These are phyloP conservation scores for Chloris gayana DNA, from an alignment of 176 grass and related monocot species.

Conservation along the genomic window DNA sequence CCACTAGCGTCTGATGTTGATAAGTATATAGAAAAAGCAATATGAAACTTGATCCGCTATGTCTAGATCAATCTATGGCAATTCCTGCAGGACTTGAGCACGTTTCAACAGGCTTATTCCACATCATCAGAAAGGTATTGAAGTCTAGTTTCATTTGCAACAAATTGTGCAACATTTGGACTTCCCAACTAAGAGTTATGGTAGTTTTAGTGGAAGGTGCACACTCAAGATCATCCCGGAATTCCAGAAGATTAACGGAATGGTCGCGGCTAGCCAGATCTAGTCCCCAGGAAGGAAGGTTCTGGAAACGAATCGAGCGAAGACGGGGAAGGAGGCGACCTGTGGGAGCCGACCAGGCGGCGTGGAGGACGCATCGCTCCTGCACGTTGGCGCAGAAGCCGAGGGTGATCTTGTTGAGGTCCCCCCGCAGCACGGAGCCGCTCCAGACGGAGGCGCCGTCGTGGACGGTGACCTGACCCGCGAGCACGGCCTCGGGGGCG, in stretches of 20 bases:
- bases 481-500: constrained; percentile 83
- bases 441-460: constrained; percentile 94
- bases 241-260: background rate
- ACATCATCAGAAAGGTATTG: no score
- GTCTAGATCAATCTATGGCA: no score
- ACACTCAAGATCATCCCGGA: background rate
- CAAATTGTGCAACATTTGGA: no score
- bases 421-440: constrained; percentile 86
- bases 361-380: constrained; percentile 94
- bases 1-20: no score
- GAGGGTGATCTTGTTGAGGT: constrained; percentile 96
- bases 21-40: no score
- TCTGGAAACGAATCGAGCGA: background rate
- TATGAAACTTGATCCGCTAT: no score
- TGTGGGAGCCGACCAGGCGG: constrained; percentile 81
- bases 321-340: constrained; percentile 25
- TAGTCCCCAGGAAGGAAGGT: constrained; percentile 2
- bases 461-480: constrained; percentile 85
- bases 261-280: constrained; percentile 28
- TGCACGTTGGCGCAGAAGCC: constrained; percentile 95
- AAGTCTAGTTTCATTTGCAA: no score
- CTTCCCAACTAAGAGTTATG: no score
- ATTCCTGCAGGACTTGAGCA: no score
- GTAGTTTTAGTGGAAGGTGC: no score
- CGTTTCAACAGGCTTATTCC: no score